Evolutionary conservation across 148 eudicot species (phyloP).

Genomic region (Heliamphora exappendiculata): DNA sequence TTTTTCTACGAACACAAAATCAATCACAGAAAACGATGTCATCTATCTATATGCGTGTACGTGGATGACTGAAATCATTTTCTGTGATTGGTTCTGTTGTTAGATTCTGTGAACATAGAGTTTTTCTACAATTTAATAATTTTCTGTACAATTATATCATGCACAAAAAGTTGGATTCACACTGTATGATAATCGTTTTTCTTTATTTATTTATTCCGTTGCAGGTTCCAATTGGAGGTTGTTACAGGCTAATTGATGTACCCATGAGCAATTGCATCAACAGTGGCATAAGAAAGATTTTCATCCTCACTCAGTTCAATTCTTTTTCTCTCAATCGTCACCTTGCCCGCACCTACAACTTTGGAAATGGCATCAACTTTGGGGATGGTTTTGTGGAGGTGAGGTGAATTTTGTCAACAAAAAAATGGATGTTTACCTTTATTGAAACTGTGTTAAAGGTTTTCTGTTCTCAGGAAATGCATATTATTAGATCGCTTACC

Average conservation of each 20-base stretch:
- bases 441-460: neutral
- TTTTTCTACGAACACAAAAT: too few relatives aligned
- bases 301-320: slow-evolving; percentile 91
- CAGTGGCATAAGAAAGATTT: slow-evolving; percentile 81
- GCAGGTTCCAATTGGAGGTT: slow-evolving; percentile 95
- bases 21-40: too few relatives aligned
- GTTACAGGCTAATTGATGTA: slow-evolving; percentile 88
- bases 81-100: too few relatives aligned
- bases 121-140: too few relatives aligned
- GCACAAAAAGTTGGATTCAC: neutral
- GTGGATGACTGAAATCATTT: too few relatives aligned
- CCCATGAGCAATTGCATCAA: slow-evolving; percentile 98
- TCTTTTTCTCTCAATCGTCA: slow-evolving; percentile 94
- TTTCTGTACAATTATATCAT: neutral
- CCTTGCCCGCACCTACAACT: slow-evolving; percentile 63
- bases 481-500: neutral
- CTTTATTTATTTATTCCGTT: slow-evolving; percentile 3
- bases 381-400: slow-evolving; percentile 99
- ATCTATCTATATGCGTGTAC: too few relatives aligned
- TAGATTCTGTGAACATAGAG: too few relatives aligned
- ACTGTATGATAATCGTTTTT: neutral
- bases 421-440: too few relatives aligned
- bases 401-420: slow-evolving; percentile 16
- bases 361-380: slow-evolving; percentile 82
- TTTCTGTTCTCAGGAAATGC: neutral